Evolutionary conservation across 2,329 filamentous ascomycete genomes (phyloP).

Genomic region (Ophiostoma triangulosporum): DNA sequence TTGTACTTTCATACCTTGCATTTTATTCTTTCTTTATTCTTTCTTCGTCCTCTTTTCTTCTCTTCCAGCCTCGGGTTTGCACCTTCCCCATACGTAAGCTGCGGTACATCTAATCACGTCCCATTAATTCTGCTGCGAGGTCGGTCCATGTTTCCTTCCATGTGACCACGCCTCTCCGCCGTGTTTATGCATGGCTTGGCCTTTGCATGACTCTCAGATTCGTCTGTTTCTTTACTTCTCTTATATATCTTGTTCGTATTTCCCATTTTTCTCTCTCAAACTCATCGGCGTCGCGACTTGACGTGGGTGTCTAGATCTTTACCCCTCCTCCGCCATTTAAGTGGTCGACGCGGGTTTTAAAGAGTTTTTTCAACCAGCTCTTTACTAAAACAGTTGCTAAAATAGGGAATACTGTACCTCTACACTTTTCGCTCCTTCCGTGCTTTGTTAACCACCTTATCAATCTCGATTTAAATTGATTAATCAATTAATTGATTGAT

Average conservation of each 20-base stretch:
- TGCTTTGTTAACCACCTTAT: not conserved
- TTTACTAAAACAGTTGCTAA: not conserved
- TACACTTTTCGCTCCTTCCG: not conserved
- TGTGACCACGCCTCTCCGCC: not conserved
- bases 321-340: not conserved
- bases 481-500: not conserved
- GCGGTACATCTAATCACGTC: constrained; percentile 4
- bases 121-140: constrained; percentile 1
- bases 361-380: not conserved
- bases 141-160: constrained; percentile 1
- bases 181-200: not conserved
- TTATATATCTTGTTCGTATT: constrained; percentile 3
- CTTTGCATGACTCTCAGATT: not conserved
- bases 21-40: too few species aligned
- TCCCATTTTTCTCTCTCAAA: not conserved
- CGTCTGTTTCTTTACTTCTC: not conserved
- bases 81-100: not conserved
- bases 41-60: not conserved
- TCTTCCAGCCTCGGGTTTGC: not conserved
- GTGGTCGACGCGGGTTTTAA: not conserved
- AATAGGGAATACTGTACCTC: not conserved
- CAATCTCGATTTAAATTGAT: not conserved
- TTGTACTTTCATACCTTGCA: not conserved
- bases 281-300: not conserved
- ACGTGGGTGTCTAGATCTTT: not conserved